Evolutionary conservation across 2,329 filamentous ascomycete species (phyloP), one percentile per base, ranked within the genome.

Genomic region (Lachnellula occidentalis): DNA sequence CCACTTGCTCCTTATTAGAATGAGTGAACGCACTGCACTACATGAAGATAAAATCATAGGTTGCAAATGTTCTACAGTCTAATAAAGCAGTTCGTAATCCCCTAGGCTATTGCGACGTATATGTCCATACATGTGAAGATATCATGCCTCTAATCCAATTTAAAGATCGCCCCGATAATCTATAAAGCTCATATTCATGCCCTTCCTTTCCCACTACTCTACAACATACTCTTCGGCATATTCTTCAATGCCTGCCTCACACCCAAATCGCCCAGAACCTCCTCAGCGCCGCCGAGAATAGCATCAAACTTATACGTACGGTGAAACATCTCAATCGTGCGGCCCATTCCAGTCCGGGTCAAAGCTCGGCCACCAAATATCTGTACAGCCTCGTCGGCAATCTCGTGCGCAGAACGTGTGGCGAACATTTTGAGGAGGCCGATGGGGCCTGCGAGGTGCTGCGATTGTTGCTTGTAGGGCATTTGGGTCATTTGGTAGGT

Each of bases 401-500:
- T 83, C 66, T 94, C 89, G 69, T 92, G 88, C 1, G 89, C 87
- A 41, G 84, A 83, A 34, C 88, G 81, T 5, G 90, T 95, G 46
- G 78, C 75, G 71, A 83, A 87, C 71, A 87, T 88, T 74, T 95
- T 95, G 55, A 95, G 79, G 21, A 95, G 77, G 8, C 85, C 90
- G 60, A 95, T 91, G 27, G 90, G 89, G 0, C 90, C 90, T 51
- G 86, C 87, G 1, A 95, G 80, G 64, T 87, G 79, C 66, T 83
- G 82, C 22, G 86, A 77, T 70, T 95, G 90, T 68, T 92, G 74
- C 51, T 80, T 78, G 72, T 95, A 94, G 34, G 81, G 80, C 87
- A 95, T 90, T 70, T 90, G 78, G 74, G 81, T 87, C 90, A 95
- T 95, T 69, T 95, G 90, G 75, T 90, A 90, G 19, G 89, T 90